phyloP scores from a whole-genome alignment of 2,329 filamentous ascomycete species.

The Exophiala sideris region DNA sequence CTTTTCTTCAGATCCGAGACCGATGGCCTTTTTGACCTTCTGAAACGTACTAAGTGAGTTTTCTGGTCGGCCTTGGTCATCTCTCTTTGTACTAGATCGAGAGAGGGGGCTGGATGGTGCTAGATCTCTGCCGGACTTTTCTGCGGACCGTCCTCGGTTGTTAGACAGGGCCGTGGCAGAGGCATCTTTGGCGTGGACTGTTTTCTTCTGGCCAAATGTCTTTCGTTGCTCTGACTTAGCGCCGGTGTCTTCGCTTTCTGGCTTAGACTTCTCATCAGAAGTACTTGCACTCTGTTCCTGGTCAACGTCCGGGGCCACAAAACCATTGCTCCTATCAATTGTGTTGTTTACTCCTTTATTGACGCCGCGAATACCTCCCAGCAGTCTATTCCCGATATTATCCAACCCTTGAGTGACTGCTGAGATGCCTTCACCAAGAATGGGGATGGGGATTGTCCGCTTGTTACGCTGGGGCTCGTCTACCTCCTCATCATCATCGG shows the following conservation, averaged over 20 bases:
- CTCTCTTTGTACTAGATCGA: conserved; percentile 23
- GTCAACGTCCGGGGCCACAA: conserved; percentile 24
- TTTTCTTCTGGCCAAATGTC: conserved; percentile 6
- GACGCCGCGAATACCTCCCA: conserved; percentile 42
- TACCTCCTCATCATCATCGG: conserved; percentile 33
- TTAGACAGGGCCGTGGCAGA: neutral
- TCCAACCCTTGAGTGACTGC: conserved; percentile 49
- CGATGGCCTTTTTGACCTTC: conserved; percentile 24
- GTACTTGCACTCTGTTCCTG: conserved; percentile 2
- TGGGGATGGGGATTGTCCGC: conserved; percentile 40
- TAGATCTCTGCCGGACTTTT: neutral
- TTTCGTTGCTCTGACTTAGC: conserved; percentile 5
- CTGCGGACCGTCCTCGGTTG: conserved; percentile 5
- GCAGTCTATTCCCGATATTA: conserved; percentile 44
- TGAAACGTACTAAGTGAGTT: conserved; percentile 16
- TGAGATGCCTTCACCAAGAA: conserved; percentile 51
- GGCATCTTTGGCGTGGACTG: conserved; percentile 11
- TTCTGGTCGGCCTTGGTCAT: conserved; percentile 14
- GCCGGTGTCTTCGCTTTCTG: neutral
- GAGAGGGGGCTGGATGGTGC: conserved; percentile 17
- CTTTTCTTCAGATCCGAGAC: conserved; percentile 22
- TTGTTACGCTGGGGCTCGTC: conserved; percentile 11
- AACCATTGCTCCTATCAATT: conserved; percentile 36
- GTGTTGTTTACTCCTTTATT: conserved; percentile 37
- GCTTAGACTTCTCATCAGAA: conserved; percentile 7